Conservation (phyloP, 2,329 filamentous ascomycete genomes). For the Pyrenophora graminea region DNA sequence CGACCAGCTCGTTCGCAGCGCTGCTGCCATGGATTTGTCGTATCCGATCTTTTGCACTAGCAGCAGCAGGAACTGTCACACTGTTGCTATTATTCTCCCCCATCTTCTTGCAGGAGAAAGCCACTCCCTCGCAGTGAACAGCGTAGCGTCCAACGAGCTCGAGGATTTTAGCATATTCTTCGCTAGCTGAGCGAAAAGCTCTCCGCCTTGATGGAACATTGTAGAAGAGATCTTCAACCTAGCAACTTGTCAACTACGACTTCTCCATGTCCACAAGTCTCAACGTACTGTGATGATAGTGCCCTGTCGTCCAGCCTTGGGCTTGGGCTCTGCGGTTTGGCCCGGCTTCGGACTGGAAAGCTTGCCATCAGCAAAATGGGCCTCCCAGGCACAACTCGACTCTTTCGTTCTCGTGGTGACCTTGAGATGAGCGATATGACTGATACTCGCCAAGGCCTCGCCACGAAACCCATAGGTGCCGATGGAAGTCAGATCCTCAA, state of each 20-base stretch:
- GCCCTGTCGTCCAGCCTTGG: conserved; percentile 82
- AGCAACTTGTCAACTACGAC: conserved; percentile 11
- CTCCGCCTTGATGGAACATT: conserved; percentile 86
- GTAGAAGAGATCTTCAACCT: conserved; percentile 94
- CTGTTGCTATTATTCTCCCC: conserved; percentile 78
- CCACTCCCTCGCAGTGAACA: conserved; percentile 86
- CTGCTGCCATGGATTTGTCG: conserved; percentile 83
- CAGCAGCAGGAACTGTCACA: conserved; percentile 75
- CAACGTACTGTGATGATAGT: conserved; percentile 82
- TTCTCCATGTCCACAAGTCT: neutral
- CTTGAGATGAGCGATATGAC: conserved; percentile 93
- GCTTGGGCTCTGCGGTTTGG: conserved; percentile 81
- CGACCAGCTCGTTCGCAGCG: conserved; percentile 85
- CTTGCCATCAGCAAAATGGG: conserved; percentile 82
- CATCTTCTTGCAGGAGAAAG: conserved; percentile 95
- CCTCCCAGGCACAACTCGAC: conserved; percentile 87
- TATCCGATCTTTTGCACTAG: conserved; percentile 78
- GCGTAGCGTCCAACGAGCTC: conserved; percentile 93
- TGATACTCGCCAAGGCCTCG: conserved; percentile 95
- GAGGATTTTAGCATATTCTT: conserved; percentile 97
- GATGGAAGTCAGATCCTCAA: conserved; percentile 89
- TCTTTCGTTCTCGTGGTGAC: conserved; percentile 93
- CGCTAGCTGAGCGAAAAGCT: conserved; percentile 87
- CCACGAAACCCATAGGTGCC: conserved; percentile 97
- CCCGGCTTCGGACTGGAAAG: conserved; percentile 84